Conservation (phyloP, 2,329 filamentous ascomycete genomes). For the Zymoseptoria tritici region DNA sequence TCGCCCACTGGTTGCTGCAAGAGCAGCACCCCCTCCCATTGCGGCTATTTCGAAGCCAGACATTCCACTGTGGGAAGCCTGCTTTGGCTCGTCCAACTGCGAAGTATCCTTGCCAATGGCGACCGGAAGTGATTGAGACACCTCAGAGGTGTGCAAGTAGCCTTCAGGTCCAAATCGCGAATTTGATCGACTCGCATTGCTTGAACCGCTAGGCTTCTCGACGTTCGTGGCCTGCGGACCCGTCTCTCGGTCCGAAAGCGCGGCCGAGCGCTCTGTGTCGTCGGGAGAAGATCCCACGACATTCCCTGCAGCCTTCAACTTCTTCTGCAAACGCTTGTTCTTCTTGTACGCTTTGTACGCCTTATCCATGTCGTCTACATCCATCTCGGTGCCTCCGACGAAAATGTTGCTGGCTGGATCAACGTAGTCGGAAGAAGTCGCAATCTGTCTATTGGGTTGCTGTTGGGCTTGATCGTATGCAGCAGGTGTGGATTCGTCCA, state of each 20-base stretch:
- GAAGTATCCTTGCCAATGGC: not conserved
- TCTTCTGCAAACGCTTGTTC: constrained; percentile 27
- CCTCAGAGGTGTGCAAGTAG: constrained; percentile 22
- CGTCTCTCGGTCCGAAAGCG: constrained; percentile 13
- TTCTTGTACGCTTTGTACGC: constrained; percentile 29
- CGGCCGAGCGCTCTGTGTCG: constrained; percentile 24
- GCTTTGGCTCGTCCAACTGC: not conserved
- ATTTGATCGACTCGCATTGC: constrained; percentile 2
- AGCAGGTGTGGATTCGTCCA: not conserved
- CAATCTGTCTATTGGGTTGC: not conserved
- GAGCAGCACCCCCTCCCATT: constrained; percentile 1
- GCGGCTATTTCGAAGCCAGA: constrained; percentile 3
- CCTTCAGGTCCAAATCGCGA: constrained; percentile 3
- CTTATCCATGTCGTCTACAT: constrained; percentile 30
- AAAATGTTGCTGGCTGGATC: constrained; percentile 5
- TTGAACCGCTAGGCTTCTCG: not conserved
- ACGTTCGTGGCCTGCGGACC: not conserved
- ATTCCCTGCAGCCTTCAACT: constrained; percentile 19
- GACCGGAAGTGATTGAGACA: constrained; percentile 20
- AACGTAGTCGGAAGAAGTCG: not conserved
- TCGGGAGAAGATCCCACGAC: constrained; percentile 13
- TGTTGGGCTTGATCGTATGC: not conserved
- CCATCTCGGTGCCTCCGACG: constrained; percentile 22
- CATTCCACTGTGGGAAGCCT: not conserved
- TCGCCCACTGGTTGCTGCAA: not conserved